Evolutionary conservation across 768 basidiomycete genomes (phyloP).

Genomic region (Termitomyces eurrhizus): DNA sequence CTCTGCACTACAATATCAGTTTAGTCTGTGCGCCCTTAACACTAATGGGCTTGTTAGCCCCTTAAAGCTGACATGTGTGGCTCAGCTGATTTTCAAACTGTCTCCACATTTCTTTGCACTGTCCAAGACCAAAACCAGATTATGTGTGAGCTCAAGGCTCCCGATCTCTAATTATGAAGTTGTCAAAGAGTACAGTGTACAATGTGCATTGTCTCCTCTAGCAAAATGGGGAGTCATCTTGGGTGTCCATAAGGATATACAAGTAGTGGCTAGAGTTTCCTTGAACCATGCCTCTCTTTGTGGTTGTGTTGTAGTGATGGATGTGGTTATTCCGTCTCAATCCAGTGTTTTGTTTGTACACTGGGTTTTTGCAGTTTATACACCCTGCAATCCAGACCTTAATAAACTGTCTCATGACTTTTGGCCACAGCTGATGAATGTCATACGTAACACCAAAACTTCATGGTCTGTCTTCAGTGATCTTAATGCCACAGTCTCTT

Average conservation of each 20-base stretch:
- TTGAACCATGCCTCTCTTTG: not conserved
- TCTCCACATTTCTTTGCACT: not conserved
- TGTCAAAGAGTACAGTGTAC: not conserved
- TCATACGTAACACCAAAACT: not conserved
- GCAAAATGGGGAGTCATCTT: no score
- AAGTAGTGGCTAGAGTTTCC: not conserved
- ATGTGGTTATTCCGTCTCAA: no score
- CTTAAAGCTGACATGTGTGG: no score
- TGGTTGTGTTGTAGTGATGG: not conserved
- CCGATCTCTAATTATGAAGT: not conserved
- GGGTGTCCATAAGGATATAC: not conserved
- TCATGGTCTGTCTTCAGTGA: not conserved
- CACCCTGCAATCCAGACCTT: not conserved
- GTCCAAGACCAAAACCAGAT: not conserved
- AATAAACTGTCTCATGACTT: not conserved
- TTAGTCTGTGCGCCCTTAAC: no score
- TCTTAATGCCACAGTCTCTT: no score
- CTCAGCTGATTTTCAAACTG: no score
- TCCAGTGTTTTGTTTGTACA: no score
- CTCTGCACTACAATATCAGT: no score
- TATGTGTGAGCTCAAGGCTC: not conserved
- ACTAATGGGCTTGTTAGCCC: no score
- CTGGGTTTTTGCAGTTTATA: not conserved
- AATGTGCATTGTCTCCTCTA: fast-evolving
- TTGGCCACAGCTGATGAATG: not conserved